Evolutionary conservation across 352 stramenopile genomes (phyloP).

Genomic region (Phytopythium ostracodes): DNA sequence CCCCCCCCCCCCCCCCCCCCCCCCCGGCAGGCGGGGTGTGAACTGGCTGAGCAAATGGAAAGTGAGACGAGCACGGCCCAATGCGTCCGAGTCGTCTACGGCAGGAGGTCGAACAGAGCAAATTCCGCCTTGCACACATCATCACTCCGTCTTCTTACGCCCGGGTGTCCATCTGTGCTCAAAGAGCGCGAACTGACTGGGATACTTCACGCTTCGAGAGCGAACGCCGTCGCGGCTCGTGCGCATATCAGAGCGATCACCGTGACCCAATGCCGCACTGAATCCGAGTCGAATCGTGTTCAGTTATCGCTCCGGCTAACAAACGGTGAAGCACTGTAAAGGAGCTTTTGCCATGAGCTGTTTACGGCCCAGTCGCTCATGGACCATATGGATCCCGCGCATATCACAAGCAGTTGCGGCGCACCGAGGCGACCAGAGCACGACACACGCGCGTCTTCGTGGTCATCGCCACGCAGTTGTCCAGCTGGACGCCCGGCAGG

Average conservation of each 20-base stretch:
- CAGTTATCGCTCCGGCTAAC: too few relatives aligned
- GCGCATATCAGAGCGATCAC: neutral
- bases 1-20: too few relatives aligned
- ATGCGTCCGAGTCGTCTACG: neutral
- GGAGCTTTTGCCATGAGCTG: neutral
- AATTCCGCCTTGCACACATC: neutral
- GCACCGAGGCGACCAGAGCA: neutral
- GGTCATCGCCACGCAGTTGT: neutral
- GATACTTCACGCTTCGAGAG: neutral
- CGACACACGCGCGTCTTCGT: neutral
- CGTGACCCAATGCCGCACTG: neutral
- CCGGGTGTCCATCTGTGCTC: neutral
- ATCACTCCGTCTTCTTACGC: neutral
- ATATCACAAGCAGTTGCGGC: neutral
- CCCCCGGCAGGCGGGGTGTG: too few relatives aligned
- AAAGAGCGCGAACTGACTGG: neutral
- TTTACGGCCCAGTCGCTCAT: neutral
- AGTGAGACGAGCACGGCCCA: neutral
- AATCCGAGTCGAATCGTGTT: neutral
- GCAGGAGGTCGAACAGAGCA: neutral
- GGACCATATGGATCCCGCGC: neutral
- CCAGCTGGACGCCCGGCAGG: neutral
- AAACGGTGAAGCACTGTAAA: neutral
- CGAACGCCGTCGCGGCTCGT: neutral
- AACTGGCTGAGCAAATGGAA: neutral